Base-by-base conservation (phyloP, 176 grass and related monocot genomes). In the Pontederia paniculata region DNA sequence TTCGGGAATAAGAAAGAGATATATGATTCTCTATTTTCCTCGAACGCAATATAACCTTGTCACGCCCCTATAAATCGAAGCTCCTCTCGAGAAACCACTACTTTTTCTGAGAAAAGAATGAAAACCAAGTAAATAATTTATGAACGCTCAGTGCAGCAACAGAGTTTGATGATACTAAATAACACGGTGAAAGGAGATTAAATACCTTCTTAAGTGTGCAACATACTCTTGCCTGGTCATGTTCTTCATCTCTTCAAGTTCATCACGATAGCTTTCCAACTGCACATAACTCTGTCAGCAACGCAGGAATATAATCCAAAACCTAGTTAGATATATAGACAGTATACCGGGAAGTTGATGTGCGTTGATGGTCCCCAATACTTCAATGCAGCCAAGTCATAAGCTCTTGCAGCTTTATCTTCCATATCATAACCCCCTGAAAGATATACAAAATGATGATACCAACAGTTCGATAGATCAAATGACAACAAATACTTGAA, bases 331-430 rank as follows among this genome's bases (percentile, higher is more conserved):
- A 60, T 58, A 59, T 14, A 65, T 57, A 17, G 63, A 58, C 66
- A 21, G 20, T 28, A 67, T 91, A 98, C 93, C 8, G 87, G 61
- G 52, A 84, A 88, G 66, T 98, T 98, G 56, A 81, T 88, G 42
- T 79, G 56, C 45, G 83, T 84, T 4, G 86, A 79, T 64, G 77
- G 31, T n/a, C 93, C 93, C 93, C 93, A 98, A 45, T 98, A 98
- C 74, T 91, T 98, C 48, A 98, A 65, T 22, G 93, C 86, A 48
- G 86, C 86, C 56, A 91, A 76, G 82, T 98, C 93, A 75, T 98
- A 98, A 62, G 93, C 68, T 77, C 83, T 98, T 52, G 93, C 87
- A 63, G 93, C 93, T 66, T 98, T 98, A 37, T 91, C 93, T 84
- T 98, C 93, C 56, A 53, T 84, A 31, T 98, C 93, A 59, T 98